phyloP scores from a whole-genome alignment of 495 filamentous ascomycete genomes.

The Aspergillus incahuasiensis region DNA sequence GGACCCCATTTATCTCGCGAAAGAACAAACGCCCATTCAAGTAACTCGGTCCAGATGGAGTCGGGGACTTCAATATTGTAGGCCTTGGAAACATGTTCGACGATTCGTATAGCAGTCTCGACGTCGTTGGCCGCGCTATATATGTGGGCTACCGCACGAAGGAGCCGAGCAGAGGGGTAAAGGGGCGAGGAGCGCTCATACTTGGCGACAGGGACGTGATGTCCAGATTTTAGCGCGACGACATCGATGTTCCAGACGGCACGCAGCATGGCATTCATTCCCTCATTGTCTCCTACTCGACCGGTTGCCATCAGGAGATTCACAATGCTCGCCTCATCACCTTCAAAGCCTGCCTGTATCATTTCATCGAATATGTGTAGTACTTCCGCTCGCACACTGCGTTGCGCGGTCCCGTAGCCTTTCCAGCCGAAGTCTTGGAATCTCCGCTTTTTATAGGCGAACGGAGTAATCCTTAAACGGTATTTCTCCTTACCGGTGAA shows the following conservation, averaged over 20 bases:
- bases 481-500: constrained; percentile 34
- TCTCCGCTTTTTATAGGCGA: constrained; percentile 26
- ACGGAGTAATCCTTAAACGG: constrained; percentile 38
- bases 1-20: constrained; percentile 25
- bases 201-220: constrained; percentile 20
- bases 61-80: constrained; percentile 49
- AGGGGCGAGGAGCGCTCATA: constrained; percentile 47
- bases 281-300: constrained; percentile 48
- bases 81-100: constrained; percentile 53
- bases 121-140: constrained; percentile 57
- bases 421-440: constrained; percentile 22
- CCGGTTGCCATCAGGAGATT: constrained; percentile 52
- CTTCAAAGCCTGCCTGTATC: constrained; percentile 37
- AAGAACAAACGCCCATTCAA: constrained; percentile 57
- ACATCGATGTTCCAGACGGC: constrained; percentile 58
- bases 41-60: constrained; percentile 52
- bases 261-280: constrained; percentile 45
- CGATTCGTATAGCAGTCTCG: constrained; percentile 43
- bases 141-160: constrained; percentile 54
- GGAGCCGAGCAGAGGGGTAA: constrained; percentile 48
- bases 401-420: constrained; percentile 29
- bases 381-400: constrained; percentile 34
- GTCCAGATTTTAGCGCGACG: constrained; percentile 26
- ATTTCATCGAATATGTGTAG: constrained; percentile 46
- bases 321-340: constrained; percentile 53